phyloP scores from a whole-genome alignment of 208 protist genomes.

The Crithidia brevicula region DNA sequence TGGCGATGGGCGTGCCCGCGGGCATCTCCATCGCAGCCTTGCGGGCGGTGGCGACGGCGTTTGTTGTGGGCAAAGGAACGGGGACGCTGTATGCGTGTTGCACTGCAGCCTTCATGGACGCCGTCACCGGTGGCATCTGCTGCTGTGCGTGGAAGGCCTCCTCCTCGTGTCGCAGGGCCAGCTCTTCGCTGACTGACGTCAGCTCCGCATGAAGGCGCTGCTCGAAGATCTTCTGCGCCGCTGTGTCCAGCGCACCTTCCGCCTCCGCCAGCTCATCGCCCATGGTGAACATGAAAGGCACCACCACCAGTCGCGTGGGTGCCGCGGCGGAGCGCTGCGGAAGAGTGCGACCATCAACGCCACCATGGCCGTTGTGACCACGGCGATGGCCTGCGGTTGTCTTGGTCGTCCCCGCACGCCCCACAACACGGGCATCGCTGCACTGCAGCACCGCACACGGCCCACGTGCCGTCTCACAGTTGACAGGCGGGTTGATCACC shows the following conservation, averaged over 20 bases:
- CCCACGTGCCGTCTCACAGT: slow-evolving; percentile 32
- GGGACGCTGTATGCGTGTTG: slow-evolving; percentile 58
- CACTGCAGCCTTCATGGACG: slow-evolving; percentile 27
- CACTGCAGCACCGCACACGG: slow-evolving; percentile 54
- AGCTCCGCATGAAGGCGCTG: slow-evolving; percentile 61
- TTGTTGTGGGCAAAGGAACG: slow-evolving; percentile 53
- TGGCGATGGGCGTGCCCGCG: slow-evolving; percentile 35
- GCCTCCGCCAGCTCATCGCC: slow-evolving; percentile 85
- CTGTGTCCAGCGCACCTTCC: slow-evolving; percentile 72
- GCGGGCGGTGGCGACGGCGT: slow-evolving; percentile 47
- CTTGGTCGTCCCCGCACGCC: slow-evolving; percentile 2
- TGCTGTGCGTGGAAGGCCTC: slow-evolving; percentile 77
- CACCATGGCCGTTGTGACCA: slow-evolving; percentile 18
- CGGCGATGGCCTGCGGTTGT: neutral
- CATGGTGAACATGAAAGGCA: slow-evolving; percentile 80
- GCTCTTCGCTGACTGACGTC: slow-evolving; percentile 52
- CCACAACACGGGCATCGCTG: slow-evolving; percentile 13
- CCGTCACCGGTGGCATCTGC: slow-evolving; percentile 71
- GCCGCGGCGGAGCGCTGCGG: neutral
- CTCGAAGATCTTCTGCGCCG: slow-evolving; percentile 69
- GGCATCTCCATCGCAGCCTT: slow-evolving; percentile 42
- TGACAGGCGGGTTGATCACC: slow-evolving; percentile 72
- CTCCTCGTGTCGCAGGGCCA: slow-evolving; percentile 84
- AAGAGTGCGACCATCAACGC: slow-evolving; percentile 16
- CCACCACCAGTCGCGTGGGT: slow-evolving; percentile 40